A percentile compares a stretch with the other conserved stretches of the same genome.
Evolutionary conservation across 2,329 filamentous ascomycete genomes (phyloP).

Genomic region (Hypoxylon sp.): DNA sequence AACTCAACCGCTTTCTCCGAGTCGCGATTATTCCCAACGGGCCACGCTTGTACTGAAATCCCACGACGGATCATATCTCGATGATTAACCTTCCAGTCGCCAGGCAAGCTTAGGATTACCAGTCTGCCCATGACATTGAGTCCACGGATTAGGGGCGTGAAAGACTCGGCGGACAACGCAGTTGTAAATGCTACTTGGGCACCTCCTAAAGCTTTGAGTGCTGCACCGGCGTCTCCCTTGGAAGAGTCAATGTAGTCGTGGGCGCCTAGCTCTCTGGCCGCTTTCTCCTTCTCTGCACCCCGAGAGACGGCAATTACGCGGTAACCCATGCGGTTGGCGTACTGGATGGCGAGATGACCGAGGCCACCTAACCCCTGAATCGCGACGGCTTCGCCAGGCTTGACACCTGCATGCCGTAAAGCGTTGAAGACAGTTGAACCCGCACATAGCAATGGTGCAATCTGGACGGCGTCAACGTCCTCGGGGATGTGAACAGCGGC

Average conservation of each 20-base stretch:
- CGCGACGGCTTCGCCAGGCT: slow-evolving; percentile 50
- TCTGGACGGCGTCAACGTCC: slow-evolving; percentile 51
- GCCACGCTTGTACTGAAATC: slow-evolving; percentile 31
- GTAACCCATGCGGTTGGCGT: slow-evolving; percentile 70
- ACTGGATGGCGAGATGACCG: slow-evolving; percentile 73
- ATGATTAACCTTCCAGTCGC: slow-evolving; percentile 16
- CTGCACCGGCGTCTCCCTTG: slow-evolving; percentile 22
- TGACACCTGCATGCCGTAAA: slow-evolving; percentile 48
- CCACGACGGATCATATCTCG: slow-evolving; percentile 23
- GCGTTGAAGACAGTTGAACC: slow-evolving; percentile 58
- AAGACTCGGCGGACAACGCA: slow-evolving; percentile 11
- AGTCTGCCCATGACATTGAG: slow-evolving; percentile 34
- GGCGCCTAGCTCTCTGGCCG: slow-evolving; percentile 63
- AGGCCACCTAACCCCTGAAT: slow-evolving; percentile 70
- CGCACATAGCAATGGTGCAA: slow-evolving; percentile 60
- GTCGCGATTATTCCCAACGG: slow-evolving; percentile 18
- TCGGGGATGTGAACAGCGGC: slow-evolving; percentile 57
- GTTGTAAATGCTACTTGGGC: slow-evolving; percentile 25
- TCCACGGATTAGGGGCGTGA: slow-evolving; percentile 31
- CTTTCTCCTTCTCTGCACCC: slow-evolving; percentile 59
- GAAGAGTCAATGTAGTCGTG: slow-evolving; percentile 58
- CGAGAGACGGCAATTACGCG: slow-evolving; percentile 65
- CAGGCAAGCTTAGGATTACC: slow-evolving; percentile 28
- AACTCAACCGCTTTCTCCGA: slow-evolving; percentile 31
- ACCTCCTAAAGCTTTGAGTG: slow-evolving; percentile 20